Evolutionary conservation across 768 basidiomycete species (phyloP).

Genomic region (Calocybe cyanea): DNA sequence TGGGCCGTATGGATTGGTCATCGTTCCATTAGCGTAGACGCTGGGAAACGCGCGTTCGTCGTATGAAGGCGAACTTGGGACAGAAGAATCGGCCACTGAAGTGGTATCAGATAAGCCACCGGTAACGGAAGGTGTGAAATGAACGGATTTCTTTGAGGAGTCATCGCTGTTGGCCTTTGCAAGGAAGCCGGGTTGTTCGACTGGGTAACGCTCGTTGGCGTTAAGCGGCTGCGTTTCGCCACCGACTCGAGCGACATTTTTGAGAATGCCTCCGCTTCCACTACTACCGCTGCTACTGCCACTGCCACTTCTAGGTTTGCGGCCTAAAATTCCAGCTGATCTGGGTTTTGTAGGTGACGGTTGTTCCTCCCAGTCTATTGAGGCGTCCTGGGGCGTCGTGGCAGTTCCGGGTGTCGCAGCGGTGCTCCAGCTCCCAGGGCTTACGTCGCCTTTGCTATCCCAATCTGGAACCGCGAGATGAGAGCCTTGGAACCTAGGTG

Average conservation of each 20-base stretch:
- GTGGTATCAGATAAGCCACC: constrained; percentile 24
- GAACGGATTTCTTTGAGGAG: constrained; percentile 39
- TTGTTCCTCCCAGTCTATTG: constrained; percentile 13
- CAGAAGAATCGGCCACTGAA: constrained; percentile 15
- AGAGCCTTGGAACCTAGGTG: constrained; percentile 9
- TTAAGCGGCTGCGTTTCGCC: too few species aligned
- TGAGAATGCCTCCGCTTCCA: constrained; percentile 9
- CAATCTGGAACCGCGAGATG: constrained; percentile 14
- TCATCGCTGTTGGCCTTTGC: constrained; percentile 26
- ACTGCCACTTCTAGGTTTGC: constrained; percentile 26
- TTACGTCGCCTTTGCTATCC: constrained; percentile 28
- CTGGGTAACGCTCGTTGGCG: neutral
- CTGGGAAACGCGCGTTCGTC: constrained; percentile 11
- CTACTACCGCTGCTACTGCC: constrained; percentile 21
- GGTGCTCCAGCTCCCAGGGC: constrained; percentile 70
- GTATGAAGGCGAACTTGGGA: constrained; percentile 18
- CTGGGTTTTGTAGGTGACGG: constrained; percentile 13
- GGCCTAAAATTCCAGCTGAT: constrained; percentile 15
- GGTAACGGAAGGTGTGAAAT: constrained; percentile 44
- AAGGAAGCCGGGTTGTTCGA: neutral
- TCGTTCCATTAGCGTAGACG: constrained; percentile 1
- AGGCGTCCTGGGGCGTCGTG: constrained; percentile 7
- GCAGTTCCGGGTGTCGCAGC: constrained; percentile 66
- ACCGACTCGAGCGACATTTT: constrained; percentile 2
- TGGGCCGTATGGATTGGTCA: neutral